Percentiles rank a stretch among this genome's conserved stretches.
phyloP scores from a whole-genome alignment of 352 stramenopile species.

The Phytophthora foliorum region DNA sequence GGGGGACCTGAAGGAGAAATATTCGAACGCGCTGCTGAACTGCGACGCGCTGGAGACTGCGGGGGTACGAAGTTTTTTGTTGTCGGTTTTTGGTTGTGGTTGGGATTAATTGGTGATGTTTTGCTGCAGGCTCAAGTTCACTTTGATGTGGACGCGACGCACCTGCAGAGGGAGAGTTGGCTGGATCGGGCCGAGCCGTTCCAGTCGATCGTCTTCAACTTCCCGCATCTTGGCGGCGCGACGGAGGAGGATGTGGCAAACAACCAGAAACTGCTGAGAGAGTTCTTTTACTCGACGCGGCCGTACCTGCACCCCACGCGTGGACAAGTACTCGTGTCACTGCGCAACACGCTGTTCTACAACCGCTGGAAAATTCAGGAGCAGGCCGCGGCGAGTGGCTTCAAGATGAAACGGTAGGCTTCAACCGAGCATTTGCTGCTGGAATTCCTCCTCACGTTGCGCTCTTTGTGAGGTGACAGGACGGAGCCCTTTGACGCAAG shows the following conservation, averaged over 20 bases:
- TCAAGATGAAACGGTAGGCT: constrained; percentile 68
- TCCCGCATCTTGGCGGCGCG: constrained; percentile 84
- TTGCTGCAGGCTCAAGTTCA: constrained; percentile 60
- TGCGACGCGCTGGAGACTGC: constrained; percentile 78
- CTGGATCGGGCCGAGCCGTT: constrained; percentile 56
- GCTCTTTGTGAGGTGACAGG: constrained; percentile 31
- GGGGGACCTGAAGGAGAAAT: constrained; percentile 76
- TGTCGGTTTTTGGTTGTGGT: neutral
- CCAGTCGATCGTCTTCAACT: constrained; percentile 87
- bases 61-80: constrained; percentile 41
- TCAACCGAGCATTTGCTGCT: neutral
- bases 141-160: constrained; percentile 77
- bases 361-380: constrained; percentile 86
- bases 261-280: constrained; percentile 80
- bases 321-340: constrained; percentile 76
- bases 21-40: constrained; percentile 72
- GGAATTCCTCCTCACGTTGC: neutral
- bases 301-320: constrained; percentile 65
- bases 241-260: constrained; percentile 86
- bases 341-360: constrained; percentile 87
- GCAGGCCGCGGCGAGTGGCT: constrained; percentile 70
- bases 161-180: constrained; percentile 68
- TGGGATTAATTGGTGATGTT: neutral
- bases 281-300: constrained; percentile 82
- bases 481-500: constrained; percentile 70